A percentile compares a stretch with the other conserved stretches of the same genome.
phyloP scores from a whole-genome alignment of 768 basidiomycete species.

The Suillus occidentalis region DNA sequence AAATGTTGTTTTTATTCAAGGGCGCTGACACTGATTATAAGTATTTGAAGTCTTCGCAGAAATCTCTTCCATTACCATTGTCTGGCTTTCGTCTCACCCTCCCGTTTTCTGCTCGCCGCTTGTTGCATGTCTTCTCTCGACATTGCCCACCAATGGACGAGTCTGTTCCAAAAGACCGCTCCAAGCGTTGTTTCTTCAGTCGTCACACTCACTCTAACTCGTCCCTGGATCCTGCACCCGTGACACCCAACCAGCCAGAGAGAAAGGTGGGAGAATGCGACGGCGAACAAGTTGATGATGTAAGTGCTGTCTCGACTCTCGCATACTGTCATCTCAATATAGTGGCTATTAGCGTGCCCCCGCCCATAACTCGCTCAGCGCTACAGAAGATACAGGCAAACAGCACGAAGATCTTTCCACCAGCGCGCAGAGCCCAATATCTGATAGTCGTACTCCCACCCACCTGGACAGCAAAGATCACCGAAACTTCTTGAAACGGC shows the following conservation, averaged over 20 bases:
- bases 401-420: no score
- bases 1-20: not conserved
- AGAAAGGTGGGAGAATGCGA: not conserved
- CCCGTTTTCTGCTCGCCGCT: not conserved
- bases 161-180: not conserved
- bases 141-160: not conserved
- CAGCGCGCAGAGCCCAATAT: no score
- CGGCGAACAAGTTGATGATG: not conserved
- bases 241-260: not conserved
- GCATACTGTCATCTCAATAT: not conserved
- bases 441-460: no score
- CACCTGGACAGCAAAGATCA: not conserved
- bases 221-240: not conserved
- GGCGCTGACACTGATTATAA: not conserved
- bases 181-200: not conserved
- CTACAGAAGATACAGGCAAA: not conserved
- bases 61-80: not conserved
- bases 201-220: not conserved
- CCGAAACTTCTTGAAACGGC: not conserved
- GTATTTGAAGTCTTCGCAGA: not conserved
- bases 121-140: not conserved
- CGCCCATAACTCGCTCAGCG: not conserved
- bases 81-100: not conserved
- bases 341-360: not conserved
- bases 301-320: not conserved